phyloP scores from a whole-genome alignment of 2,329 filamentous ascomycete genomes.

The Cadophora sp. region DNA sequence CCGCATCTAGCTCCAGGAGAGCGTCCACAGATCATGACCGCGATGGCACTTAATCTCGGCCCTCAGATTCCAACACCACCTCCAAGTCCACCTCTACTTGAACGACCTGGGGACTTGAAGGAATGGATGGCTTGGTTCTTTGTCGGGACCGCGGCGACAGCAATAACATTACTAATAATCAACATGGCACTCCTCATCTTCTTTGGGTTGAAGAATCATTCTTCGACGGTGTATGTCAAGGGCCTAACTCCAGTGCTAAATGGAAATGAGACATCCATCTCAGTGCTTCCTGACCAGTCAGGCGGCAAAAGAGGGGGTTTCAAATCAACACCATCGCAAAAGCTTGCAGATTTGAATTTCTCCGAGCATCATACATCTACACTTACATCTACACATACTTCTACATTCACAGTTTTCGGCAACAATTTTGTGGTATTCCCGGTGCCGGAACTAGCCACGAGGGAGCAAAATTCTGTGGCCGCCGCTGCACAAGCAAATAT shows the following conservation, averaged over 20 bases:
- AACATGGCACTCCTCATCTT: neutral
- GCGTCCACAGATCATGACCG: neutral
- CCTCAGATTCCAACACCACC: neutral
- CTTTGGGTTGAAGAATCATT: neutral
- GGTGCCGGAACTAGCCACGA: neutral
- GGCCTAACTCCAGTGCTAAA: neutral
- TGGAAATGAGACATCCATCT: neutral
- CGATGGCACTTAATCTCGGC: neutral
- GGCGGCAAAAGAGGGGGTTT: neutral
- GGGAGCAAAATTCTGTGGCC: neutral
- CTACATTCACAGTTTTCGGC: neutral
- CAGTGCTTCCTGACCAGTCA: neutral
- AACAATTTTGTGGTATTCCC: neutral
- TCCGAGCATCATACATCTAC: neutral
- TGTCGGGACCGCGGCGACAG: neutral
- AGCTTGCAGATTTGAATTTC: neutral
- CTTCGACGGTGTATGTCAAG: neutral
- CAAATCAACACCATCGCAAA: neutral
- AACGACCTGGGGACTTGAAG: neutral
- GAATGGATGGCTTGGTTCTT: neutral
- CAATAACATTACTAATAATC: neutral
- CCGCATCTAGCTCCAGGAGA: constrained; percentile 11
- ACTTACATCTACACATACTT: neutral
- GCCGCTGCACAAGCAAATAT: too few relatives aligned
- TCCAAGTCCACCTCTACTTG: constrained; percentile 9